These are phyloP conservation scores for Pinus taeda DNA, from an alignment of 75 land plant species.

Conservation along the genomic window DNA sequence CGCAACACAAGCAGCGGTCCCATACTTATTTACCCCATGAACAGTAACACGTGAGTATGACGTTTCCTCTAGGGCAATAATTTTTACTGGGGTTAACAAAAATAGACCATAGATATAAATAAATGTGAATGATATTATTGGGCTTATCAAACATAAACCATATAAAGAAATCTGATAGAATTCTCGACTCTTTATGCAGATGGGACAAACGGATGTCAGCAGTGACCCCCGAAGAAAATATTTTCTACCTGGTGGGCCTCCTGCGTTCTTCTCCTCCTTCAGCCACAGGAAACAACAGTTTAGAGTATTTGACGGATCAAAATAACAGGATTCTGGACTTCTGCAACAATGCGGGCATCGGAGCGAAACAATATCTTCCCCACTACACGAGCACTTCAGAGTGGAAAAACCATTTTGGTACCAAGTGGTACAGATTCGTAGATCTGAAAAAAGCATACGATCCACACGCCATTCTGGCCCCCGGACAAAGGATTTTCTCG, in stretches of 20 bases:
- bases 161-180: not conserved
- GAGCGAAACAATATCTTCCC: conserved; percentile 37
- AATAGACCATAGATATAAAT: too few relatives aligned
- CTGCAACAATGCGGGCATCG: conserved; percentile 19
- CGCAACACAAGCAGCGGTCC: conserved; percentile 61
- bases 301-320: conserved; percentile 37
- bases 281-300: conserved; percentile 19
- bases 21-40: conserved; percentile 74
- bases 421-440: conserved; percentile 26
- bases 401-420: conserved; percentile 43
- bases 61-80: not conserved
- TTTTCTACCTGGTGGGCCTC: conserved; percentile 73
- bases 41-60: conserved; percentile 55
- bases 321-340: conserved; percentile 44
- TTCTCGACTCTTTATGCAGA: conserved; percentile 24
- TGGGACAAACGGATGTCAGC: conserved; percentile 65
- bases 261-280: conserved; percentile 53
- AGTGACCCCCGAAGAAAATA: conserved; percentile 64
- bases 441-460: conserved; percentile 25
- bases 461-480: conserved; percentile 28
- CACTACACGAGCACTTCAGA: not conserved
- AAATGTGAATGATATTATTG: too few relatives aligned
- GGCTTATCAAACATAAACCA: too few relatives aligned
- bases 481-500: conserved; percentile 43
- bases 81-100: too few relatives aligned